Base-by-base conservation (phyloP, 352 stramenopile species). In the Phytopythium delawarense region DNA sequence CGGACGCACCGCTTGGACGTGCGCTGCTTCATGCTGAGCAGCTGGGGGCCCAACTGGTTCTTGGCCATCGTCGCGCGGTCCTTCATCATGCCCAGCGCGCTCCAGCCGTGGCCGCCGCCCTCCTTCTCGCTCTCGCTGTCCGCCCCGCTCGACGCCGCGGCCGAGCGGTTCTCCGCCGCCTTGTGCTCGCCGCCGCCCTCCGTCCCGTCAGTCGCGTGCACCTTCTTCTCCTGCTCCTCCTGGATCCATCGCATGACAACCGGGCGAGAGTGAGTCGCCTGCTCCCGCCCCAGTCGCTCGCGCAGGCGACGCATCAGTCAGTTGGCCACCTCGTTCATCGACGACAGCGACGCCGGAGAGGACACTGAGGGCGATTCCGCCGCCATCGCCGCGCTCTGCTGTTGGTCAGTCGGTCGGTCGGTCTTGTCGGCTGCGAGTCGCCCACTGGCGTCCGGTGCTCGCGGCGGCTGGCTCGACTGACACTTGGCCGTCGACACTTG, bases 41-140 rank as follows among this genome's bases (percentile, higher is more conserved):
- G 39, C 52, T 88, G 81, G 51, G 81, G 81, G 12, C 66, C 64
- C 5, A 87, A 64, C 20, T 79, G 78, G 64, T 86, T 88, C 66
- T 76, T 82, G 46, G 77, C 78, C 30, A 69, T 73, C 54, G 72
- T 69, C 30, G 78, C 78, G 48, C 78, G 72, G 50, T 79, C 72
- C 53, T 84, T 81, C 74, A 86, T 84, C 51, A 74, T 58, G 11
- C 65, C 75, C 37, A 87, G 74, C 45, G 75, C 75, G 50, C 63
- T 67, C 18, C 65, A 57, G 28, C 69, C 62, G 66, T 42, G 80
- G 12, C 13, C 9, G 4, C 62, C 63, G 11, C 40, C 21, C 53
- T 59, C 12, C 12, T 23, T 32, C 52, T 16, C 53, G 20, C 32
- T 21, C 13, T 35, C 53, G 34, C 39, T 34, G 2, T 59, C 53